Percentiles rank a stretch among this genome's conserved stretches.
Evolutionary conservation across 371 early-diverging fungal species (phyloP).

Genomic region (Circinella umbellata): DNA sequence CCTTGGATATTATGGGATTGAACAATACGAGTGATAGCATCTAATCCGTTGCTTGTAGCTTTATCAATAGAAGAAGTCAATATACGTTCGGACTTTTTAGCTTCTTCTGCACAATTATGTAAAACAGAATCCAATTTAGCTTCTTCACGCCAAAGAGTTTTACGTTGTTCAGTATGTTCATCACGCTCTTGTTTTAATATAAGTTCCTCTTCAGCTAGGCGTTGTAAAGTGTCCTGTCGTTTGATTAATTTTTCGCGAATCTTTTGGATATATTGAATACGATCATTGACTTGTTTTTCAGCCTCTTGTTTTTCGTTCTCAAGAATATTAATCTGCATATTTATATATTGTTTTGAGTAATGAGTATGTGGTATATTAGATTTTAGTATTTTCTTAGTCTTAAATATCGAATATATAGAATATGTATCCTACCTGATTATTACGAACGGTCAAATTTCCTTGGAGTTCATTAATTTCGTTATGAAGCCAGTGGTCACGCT

Average conservation of each 20-base stretch:
- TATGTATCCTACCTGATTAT: slow-evolving; percentile 41
- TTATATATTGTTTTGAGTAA: neutral
- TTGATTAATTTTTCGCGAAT: slow-evolving; percentile 47
- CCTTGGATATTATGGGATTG: slow-evolving; percentile 69
- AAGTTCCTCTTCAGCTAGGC: slow-evolving; percentile 33
- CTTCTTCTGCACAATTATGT: slow-evolving; percentile 74
- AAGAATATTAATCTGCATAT: slow-evolving; percentile 25
- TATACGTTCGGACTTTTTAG: slow-evolving; percentile 74
- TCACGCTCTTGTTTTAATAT: slow-evolving; percentile 53
- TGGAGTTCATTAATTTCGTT: slow-evolving; percentile 70
- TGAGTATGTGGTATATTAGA: no score
- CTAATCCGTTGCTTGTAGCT: slow-evolving; percentile 76
- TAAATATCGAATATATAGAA: no score
- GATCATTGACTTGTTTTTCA: slow-evolving; percentile 30
- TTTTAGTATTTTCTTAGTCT: no score
- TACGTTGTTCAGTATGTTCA: slow-evolving; percentile 73
- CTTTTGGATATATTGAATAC: slow-evolving; percentile 38
- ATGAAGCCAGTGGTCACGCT: slow-evolving; percentile 80
- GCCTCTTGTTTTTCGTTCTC: slow-evolving; percentile 33
- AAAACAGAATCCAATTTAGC: slow-evolving; percentile 73
- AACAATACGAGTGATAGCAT: slow-evolving; percentile 72
- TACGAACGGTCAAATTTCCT: slow-evolving; percentile 50
- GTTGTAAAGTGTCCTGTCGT: slow-evolving; percentile 39
- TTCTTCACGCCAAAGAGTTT: slow-evolving; percentile 93
- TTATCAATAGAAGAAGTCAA: slow-evolving; percentile 82